Evolutionary conservation across 2,329 filamentous ascomycete genomes (phyloP), one percentile per base, ranked within the genome.

Genomic region (Pestalotiopsis sp.): DNA sequence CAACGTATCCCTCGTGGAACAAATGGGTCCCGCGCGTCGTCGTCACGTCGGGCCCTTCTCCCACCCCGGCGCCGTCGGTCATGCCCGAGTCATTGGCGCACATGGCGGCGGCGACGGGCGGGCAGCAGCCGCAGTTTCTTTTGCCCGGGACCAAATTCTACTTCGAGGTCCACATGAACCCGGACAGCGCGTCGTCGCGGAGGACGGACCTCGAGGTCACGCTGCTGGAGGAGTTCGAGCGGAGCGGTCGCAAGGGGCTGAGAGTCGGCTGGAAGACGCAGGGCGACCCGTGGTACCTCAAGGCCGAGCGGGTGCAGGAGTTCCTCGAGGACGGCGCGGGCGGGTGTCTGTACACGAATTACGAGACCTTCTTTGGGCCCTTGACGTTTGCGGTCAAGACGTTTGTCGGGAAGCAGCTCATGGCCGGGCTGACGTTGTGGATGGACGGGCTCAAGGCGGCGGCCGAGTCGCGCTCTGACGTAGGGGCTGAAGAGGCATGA

Each of bases 331-430:
- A 75, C 38, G 73, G 69, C 11, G 73, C 73, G 4, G 75, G 72
- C 20, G 77, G 75, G 14, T 82, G 79, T 23, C 79, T 80, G 70
- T 85, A 84, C 72, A 73, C 69, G 13, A 81, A 78, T 74, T 84
- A 79, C 79, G 83, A 85, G 78, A 85, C 83, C n/a, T 84, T 83
- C 71, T 80, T 80, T 52, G 82, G 83, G 0, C 63, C 77, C 5
- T 49, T 84, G 68, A 79, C 77, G 11, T 75, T 75, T 4, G 74
- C 79, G 13, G 76, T 84, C 17, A 79, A 74, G 73, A 56, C 72
- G 36, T 71, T 76, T 1, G 78, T 80, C 36, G 80, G 80, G 1
- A 65, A 61, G 6, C 71, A 75, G 71, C 70, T 85, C 36, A 69
- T 74, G 59, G 75, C 71, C 11, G 79, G 78, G 17, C 81, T 83